Evolutionary conservation across 2,329 filamentous ascomycete species (phyloP), one percentile per base, ranked within the genome.

Genomic region (Colletotrichum filicis): DNA sequence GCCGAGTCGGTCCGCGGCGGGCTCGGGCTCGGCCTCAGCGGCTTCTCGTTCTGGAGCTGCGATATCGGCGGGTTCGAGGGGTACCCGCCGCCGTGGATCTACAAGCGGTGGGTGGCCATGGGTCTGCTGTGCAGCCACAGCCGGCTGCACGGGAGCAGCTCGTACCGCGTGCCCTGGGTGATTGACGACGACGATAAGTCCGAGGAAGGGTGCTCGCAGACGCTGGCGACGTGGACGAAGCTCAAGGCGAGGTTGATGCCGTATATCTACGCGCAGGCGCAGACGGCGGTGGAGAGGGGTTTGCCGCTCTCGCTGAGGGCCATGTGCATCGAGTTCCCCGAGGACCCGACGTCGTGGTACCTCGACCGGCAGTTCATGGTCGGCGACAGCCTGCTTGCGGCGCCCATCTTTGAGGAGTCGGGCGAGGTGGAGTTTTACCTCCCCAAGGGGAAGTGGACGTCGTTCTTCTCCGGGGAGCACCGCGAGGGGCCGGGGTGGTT

Each of bases 51-150:
- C 82, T 93, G 92, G 91, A 91, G 90, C 42, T 91, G 89, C 75
- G 92, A 93, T 78, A 93, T 93, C 76, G 92, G 92, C 61, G 92
- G 92, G 0, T 93, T 94, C 76, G 92, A 94, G 78, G 92, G 92
- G 3, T 87, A 82, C 4, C 92, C 92, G 4, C 87, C 86, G 2
- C 91, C 90, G 0, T 91, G 90, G 84, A 89, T 94, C 76, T 94
- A 94, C 82, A 94, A 94, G 83, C 90, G 92, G 61, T 94, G 92
- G 92, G 92, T 94, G 6, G 92, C 92, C n/a, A 93, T 94, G 80
- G 92, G 92, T 0, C 85, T 94, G 1, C 82, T 94, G 53, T 93
- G 91, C 76, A 90, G 89, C 11, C 92, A 94, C 80, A 93, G 91
- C 49, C 88, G 92, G 16, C 86, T 94, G 12, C 92, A 94, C 79